Base-by-base conservation (phyloP, 192 early-diverging fungal genomes). In the Paraglomus brasilianum region DNA sequence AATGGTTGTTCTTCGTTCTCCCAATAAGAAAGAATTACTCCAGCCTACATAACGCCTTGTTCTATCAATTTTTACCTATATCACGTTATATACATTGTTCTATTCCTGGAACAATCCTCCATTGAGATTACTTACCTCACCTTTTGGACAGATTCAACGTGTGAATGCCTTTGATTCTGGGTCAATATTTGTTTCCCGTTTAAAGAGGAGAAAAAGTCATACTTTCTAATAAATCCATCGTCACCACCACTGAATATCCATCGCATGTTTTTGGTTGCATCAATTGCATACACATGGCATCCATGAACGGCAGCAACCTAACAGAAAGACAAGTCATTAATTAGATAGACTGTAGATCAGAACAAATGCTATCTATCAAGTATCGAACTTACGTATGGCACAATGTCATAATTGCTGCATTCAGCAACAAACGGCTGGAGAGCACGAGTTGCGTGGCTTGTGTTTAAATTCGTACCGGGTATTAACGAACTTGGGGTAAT, bases 171-270 rank as follows among this genome's bases (percentile, higher is more conserved):
- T 66, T 99, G 97, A 8, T 80, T 87, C 66, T 88, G 89, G 1
- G 97, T 97, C 51, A 99, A 77, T 49, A 81, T 64, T 19, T 84
- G 82, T 56, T 90, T 89, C 7, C 95, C 95, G 72, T 89, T 89
- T 69, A 95, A 83, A 0, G 97, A 88, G 14, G 87, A 86, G 65
- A 88, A 85, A 71, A 97, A 94, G 70, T 99, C 95, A 80, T 88
- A 99, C 72, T 94, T 95, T 36, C 94, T 82, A 52, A 99, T 88
- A 76, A 91, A 95, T 61, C 96, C 97, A 80, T 99, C 97, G 52
- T 95, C 94, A 10, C 87, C 88, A 22, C 91, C 92, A 22, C 88
- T 93, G 24, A 91, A 86, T n/a, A 92, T 72, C 91, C 91, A 93
- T 36, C 88, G 85, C 81, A 87, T 89, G 69, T 90, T 85, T 40